phyloP scores from a whole-genome alignment of 169 alveolate genomes.

The Plasmodium ovale region DNA sequence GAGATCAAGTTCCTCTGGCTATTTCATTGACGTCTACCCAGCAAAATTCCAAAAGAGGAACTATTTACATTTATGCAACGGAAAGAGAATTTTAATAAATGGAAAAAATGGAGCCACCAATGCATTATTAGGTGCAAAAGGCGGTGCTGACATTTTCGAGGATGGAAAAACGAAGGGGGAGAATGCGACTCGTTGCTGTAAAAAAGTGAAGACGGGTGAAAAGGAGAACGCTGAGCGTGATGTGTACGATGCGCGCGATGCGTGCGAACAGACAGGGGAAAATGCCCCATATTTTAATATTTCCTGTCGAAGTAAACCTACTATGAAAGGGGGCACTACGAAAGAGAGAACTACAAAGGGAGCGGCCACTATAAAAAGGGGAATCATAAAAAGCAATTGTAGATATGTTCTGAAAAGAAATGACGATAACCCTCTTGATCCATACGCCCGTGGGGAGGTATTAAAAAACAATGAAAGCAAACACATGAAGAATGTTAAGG shows the following conservation, averaged over 20 bases:
- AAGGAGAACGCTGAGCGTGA: neutral
- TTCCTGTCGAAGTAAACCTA: neutral
- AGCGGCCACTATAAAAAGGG: conserved; percentile 13
- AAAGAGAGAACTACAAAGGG: neutral
- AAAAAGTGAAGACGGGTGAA: neutral
- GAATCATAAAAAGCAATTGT: conserved; percentile 29
- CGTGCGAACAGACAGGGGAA: too few relatives aligned
- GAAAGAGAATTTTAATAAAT: neutral
- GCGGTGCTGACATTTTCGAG: neutral
- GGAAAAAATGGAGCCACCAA: neutral
- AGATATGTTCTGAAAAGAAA: conserved; percentile 31
- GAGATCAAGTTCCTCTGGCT: neutral
- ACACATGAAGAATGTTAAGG: neutral
- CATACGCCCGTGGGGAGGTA: neutral
- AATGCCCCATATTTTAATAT: neutral
- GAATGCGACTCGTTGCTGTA: neutral
- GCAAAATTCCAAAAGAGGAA: neutral
- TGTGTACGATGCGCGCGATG: too few relatives aligned
- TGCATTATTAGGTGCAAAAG: neutral
- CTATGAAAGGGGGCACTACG: neutral
- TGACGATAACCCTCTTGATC: neutral
- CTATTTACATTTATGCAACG: neutral
- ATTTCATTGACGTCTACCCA: neutral
- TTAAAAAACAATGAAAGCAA: neutral
- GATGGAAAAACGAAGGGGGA: neutral